Evolutionary conservation across 371 early-diverging fungal species (phyloP), one percentile per base, ranked within the genome.

Genomic region (Coemansia sp.): DNA sequence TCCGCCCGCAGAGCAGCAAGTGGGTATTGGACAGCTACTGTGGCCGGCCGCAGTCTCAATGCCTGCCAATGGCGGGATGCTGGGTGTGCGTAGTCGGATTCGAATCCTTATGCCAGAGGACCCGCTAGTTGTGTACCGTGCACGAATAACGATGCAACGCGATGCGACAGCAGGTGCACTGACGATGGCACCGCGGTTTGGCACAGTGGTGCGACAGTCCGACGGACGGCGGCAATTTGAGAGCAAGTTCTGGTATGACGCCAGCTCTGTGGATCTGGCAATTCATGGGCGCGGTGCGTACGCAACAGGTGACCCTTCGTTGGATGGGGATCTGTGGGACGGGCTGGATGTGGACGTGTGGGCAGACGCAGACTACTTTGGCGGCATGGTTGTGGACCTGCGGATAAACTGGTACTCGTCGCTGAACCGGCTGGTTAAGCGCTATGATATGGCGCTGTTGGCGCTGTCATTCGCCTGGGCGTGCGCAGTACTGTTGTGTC

Each of bases 261-360:
- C 74, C 4, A 57, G 58, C 2, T 78, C 80, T 31, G 68, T 83
- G 7, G 84, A 86, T 39, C 55, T 92, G 11, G 84, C 88, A 2
- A 83, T 90, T 54, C 92, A 92, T 53, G 90, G 91, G 4, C 84
- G 86, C 12, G 82, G 88, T 3, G 85, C 89, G 0, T 91, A 85
- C 81, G 68, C 81, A 64, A 34, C 75, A 7, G 53, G 76, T 57
- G 57, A 59, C 39, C 20, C 20, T 2, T 47, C 31, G 40, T 12
- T 43, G 4, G 53, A 16, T 20, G 49, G 4, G 9, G 50, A 45
- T 20, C 12, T 38, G 4, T 71, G 80, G 68, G 71, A 66, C 9
- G 92, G 92, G 5, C 66, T 89, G 1, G 66, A 80, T 11, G 69
- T 92, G 35, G 87, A 88, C 40, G 65, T 92, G 42, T 89, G 89